phyloP scores from a whole-genome alignment of 2,329 filamentous ascomycete genomes.

The Stagonosporopsis rhizophila region DNA sequence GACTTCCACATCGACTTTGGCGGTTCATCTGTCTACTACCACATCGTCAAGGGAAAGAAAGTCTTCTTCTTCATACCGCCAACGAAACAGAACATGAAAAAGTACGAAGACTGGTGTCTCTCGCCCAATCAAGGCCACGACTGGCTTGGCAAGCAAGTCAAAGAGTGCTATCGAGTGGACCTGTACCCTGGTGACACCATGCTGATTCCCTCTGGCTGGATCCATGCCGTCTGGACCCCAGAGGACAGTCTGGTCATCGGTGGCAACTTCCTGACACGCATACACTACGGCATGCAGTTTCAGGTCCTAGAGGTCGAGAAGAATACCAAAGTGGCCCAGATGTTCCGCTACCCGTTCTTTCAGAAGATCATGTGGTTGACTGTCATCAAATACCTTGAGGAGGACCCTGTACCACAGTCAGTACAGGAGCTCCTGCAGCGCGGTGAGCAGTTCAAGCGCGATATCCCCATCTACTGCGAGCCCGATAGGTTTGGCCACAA shows the following conservation, averaged over 20 bases:
- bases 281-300: slow-evolving; percentile 72
- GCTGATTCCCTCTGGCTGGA: slow-evolving; percentile 75
- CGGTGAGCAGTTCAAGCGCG: slow-evolving; percentile 63
- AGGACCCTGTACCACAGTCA: slow-evolving; percentile 67
- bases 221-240: slow-evolving; percentile 75
- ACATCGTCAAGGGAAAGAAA: slow-evolving; percentile 72
- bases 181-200: slow-evolving; percentile 72
- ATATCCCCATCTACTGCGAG: slow-evolving; percentile 65
- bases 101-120: slow-evolving; percentile 75
- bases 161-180: slow-evolving; percentile 72
- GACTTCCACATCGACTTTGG: slow-evolving; percentile 77
- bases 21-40: slow-evolving; percentile 74
- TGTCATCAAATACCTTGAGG: slow-evolving; percentile 67
- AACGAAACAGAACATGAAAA: slow-evolving; percentile 71
- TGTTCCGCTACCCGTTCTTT: slow-evolving; percentile 73
- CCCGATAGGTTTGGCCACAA: slow-evolving; percentile 61
- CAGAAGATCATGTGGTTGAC: slow-evolving; percentile 75
- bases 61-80: slow-evolving; percentile 76
- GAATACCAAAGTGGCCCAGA: slow-evolving; percentile 68
- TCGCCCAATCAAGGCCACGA: slow-evolving; percentile 71
- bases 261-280: slow-evolving; percentile 71
- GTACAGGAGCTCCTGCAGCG: slow-evolving; percentile 63
- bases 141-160: slow-evolving; percentile 69
- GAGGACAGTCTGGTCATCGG: slow-evolving; percentile 73
- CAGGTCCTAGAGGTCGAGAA: slow-evolving; percentile 71